A percentile compares a stretch with the other conserved stretches of the same genome.
Conservation (phyloP, 2,329 filamentous ascomycete genomes). For the Alternaria consortialis region DNA sequence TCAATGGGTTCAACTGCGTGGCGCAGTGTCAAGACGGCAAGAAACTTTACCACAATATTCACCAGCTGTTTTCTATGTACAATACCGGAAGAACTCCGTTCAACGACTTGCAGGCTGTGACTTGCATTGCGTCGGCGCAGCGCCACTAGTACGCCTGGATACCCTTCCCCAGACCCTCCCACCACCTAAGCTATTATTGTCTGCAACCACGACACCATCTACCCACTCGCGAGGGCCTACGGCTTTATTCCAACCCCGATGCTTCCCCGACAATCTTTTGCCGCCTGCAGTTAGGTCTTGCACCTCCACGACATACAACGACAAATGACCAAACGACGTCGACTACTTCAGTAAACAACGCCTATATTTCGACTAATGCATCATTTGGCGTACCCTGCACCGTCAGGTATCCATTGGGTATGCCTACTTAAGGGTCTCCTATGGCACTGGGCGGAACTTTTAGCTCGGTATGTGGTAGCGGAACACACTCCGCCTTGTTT, state of each 20-base stretch:
- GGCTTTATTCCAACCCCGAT: not conserved
- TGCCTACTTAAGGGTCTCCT: slow-evolving; percentile 3
- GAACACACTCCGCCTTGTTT: slow-evolving; percentile 10
- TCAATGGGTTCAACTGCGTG: not conserved
- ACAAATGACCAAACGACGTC: not conserved
- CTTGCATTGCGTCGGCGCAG: slow-evolving; percentile 5
- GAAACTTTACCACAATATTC: not conserved
- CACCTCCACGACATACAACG: not conserved
- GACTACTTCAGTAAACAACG: not conserved
- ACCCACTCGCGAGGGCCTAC: not conserved
- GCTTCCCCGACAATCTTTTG: not conserved
- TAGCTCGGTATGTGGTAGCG: slow-evolving; percentile 5
- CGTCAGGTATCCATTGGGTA: slow-evolving; percentile 8
- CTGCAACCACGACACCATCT: not conserved
- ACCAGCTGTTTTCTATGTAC: not conserved
- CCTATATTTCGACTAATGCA: not conserved
- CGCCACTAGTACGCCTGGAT: not conserved
- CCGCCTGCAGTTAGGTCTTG: not conserved
- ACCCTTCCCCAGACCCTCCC: slow-evolving; percentile 9
- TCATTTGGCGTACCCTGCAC: slow-evolving; percentile 11
- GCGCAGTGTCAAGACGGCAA: slow-evolving; percentile 4
- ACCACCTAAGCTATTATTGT: not conserved
- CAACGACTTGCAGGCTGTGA: not conserved
- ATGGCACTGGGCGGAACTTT: slow-evolving; percentile 7
- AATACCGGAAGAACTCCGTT: slow-evolving; percentile 16